phyloP scores from a whole-genome alignment of 345 rosid species.

The Melaleuca quinquenervia region DNA sequence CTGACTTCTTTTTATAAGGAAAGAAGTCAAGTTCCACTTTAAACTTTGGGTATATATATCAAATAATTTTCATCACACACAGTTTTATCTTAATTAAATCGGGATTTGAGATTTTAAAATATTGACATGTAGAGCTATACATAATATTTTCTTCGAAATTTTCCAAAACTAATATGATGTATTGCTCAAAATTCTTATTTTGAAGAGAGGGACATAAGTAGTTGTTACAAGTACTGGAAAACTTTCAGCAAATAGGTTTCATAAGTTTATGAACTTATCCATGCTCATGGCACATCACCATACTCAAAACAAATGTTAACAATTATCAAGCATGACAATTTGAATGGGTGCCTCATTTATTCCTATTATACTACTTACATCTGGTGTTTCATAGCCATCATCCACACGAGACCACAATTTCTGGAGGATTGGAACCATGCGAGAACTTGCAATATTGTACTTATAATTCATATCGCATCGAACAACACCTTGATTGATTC shows the following conservation, averaged over 20 bases:
- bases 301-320: too few relatives aligned
- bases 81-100: not conserved
- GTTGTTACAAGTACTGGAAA: not conserved
- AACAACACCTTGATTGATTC: too few relatives aligned
- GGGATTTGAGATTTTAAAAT: not conserved
- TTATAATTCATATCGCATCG: accelerated
- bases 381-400: too few relatives aligned
- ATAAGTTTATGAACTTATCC: not conserved
- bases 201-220: not conserved
- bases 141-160: not conserved
- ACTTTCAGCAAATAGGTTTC: not conserved
- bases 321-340: too few relatives aligned
- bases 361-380: too few relatives aligned
- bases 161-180: not conserved
- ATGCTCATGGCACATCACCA: too few relatives aligned
- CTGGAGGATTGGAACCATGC: accelerated
- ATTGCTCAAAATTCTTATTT: not conserved
- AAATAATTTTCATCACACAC: not conserved
- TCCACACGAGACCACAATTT: not conserved
- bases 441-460: accelerated
- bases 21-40: not conserved
- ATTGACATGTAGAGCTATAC: not conserved
- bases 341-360: too few relatives aligned
- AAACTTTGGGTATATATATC: too few relatives aligned
- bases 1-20: not conserved